Evolutionary conservation across 208 protist genomes (phyloP).

Genomic region (Angomonas ambiguus): DNA sequence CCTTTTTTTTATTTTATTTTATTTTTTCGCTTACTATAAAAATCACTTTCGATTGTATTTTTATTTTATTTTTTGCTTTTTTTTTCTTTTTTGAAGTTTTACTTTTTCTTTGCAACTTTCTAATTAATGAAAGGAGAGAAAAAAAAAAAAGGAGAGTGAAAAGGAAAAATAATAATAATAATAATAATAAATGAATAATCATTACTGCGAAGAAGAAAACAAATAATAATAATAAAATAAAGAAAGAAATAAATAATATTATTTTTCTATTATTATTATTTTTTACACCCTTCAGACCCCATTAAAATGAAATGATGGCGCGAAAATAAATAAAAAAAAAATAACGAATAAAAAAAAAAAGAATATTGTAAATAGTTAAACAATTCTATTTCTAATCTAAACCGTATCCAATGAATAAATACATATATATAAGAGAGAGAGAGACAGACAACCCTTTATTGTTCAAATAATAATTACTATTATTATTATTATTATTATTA

Average conservation of each 20-base stretch:
- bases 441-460: not conserved
- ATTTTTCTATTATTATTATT: not conserved
- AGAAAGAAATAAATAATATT: conserved; percentile 1
- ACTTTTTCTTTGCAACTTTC: not conserved
- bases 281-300: too few species aligned
- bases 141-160: too few species aligned
- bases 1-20: not conserved
- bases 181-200: too few species aligned
- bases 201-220: not conserved
- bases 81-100: conserved; percentile 15
- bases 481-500: not conserved
- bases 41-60: too few species aligned
- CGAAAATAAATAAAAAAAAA: conserved; percentile 1
- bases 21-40: conserved; percentile 4
- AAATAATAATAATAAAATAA: not conserved
- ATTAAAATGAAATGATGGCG: too few species aligned
- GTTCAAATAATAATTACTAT: not conserved
- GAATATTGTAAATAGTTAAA: not conserved
- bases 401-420: too few species aligned
- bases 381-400: too few species aligned
- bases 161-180: too few species aligned
- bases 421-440: too few species aligned
- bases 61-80: conserved; percentile 6
- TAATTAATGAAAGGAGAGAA: conserved; percentile 6
- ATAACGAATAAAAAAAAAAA: not conserved